Evolutionary conservation across 1,284 basidiomycete genomes (phyloP), one percentile per base, ranked within the genome.

Genomic region (Moesziomyces parantarcticus): DNA sequence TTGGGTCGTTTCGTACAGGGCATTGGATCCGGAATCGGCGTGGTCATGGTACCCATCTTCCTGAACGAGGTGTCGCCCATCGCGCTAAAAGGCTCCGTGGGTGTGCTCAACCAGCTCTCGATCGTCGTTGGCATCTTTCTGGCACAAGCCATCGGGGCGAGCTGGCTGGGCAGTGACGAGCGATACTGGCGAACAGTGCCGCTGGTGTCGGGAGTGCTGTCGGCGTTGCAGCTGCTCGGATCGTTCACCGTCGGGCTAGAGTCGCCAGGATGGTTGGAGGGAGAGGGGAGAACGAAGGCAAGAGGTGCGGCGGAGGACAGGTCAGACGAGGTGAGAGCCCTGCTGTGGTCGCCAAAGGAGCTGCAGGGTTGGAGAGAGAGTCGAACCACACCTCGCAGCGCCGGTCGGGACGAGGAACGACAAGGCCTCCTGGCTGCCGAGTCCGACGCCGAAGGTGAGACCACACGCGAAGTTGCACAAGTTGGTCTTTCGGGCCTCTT

Each of bases 11-110:
- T 93, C 57, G 79, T 94, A 21, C 89, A 91, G 11, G 94, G 94
- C 11, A 77, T 93, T 9, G 91, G 90, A 11, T 90, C 92, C 34
- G 94, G 94, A 23, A 85, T 96, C 52, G 92, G 91, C 20, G 87
- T 95, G 5, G 95, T 92, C 75, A 88, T 93, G n/a, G 89, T 90
- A 1, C 93, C 94, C 9, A 89, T 95, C 46, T 95, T 90, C 84
- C 87, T 96, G 34, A 88, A 92, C 10, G 91, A 93, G 80, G 90
- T 95, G 14, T 89, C 93, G 0, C 92, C 92, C 0, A 85, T 89
- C 5, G 86, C 87, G 60, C 89, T 92, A 49, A 89, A 88, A 74
- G 92, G 92, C n/a, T 89, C 87, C 54, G 62, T 84, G 88, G 92
- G 93, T 26, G 91, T 94, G 23, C 86, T 95, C 40, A 93, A 93